A percentile compares a stretch with the other conserved stretches of the same genome.
These are phyloP conservation scores for Lentinula edodes DNA, from an alignment of 768 basidiomycete genomes.

Conservation along the genomic window DNA sequence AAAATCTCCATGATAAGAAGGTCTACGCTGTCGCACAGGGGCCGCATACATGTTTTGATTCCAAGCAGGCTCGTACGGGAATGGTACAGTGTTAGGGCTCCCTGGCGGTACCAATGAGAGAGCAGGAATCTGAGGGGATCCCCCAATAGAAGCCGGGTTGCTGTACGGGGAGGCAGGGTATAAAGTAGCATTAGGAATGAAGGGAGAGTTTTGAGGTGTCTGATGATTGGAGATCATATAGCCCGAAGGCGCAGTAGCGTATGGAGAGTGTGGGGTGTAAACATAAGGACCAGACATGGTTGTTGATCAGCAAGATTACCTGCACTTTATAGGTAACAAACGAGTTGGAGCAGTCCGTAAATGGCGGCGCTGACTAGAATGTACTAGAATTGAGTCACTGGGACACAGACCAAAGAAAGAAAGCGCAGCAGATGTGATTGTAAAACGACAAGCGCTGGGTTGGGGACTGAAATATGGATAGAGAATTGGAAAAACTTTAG, in stretches of 20 bases:
- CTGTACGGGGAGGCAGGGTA: conserved; percentile 31
- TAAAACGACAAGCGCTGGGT: neutral
- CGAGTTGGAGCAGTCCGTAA: neutral
- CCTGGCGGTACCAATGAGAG: neutral
- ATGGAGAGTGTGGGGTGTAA: conserved; percentile 33
- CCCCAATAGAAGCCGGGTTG: conserved; percentile 11
- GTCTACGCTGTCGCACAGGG: conserved; percentile 28
- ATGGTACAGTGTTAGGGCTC: conserved; percentile 13
- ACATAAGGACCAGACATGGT: conserved; percentile 38
- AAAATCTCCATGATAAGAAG: conserved; percentile 36
- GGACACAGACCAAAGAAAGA: neutral
- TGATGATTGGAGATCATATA: conserved; percentile 24
- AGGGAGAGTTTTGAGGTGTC: conserved; percentile 34
- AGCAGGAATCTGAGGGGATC: conserved; percentile 4
- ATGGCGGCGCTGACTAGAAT: neutral
- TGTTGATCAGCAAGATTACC: neutral
- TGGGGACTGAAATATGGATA: too few relatives aligned
- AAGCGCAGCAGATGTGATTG: neutral
- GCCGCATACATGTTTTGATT: conserved; percentile 17
- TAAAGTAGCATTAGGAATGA: conserved; percentile 33
- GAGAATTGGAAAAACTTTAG: too few relatives aligned
- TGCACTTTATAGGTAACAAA: neutral
- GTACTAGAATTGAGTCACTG: neutral
- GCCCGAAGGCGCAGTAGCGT: conserved; percentile 26
- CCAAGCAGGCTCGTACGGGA: conserved; percentile 16